Evolutionary conservation across 345 rosid species (phyloP), one percentile per base, ranked within the genome.

Genomic region (Bruguiera gymnorhiza): DNA sequence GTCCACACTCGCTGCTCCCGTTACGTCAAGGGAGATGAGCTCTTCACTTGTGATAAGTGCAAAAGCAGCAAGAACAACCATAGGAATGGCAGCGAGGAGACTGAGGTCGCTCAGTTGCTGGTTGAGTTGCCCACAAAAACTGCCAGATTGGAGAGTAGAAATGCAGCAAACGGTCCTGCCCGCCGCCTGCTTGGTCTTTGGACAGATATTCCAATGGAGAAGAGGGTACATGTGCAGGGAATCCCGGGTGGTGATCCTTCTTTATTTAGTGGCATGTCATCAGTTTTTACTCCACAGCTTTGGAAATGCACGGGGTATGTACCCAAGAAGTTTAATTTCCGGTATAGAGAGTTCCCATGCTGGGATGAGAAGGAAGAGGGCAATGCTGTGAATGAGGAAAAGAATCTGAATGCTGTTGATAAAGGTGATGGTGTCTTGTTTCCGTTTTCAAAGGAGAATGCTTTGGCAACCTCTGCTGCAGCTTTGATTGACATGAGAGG

Each of bases 1-100:
- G 98, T 91, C 32, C 99, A 95, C 75, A 92, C 99, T 4, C 89
- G 97, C 56, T 95, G 99, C 63, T 95, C 96, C 0, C 81, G 87
- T 67, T 95, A 89, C 31, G 92, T 86, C 20, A 92, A 92, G 77
- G 89, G 92, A 7, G 96, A 95, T 29, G 93, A 88, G 62, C 76
- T 77, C 31, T 95, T 95, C 71, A 80, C 91, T n/a, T 95, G 99
- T 53, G 97, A 92, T 54, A 92, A 88, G 68, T 95, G 99, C 72
- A 90, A 88, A 74, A 34, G 37, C 37, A 78, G 60, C 59, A 86
- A 84, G 80, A 84, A 64, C 56, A 84, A 65, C 43, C 76, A 77
- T 75, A 20, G 30, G 26, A 8, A 19, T 21, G 83, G 81, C 21
- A 88, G 78, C 2, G 94, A 87, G 64, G 98, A 93, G 84, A 91